phyloP scores from a whole-genome alignment of 73 alveolate genomes.

The Breviolum minutum region DNA sequence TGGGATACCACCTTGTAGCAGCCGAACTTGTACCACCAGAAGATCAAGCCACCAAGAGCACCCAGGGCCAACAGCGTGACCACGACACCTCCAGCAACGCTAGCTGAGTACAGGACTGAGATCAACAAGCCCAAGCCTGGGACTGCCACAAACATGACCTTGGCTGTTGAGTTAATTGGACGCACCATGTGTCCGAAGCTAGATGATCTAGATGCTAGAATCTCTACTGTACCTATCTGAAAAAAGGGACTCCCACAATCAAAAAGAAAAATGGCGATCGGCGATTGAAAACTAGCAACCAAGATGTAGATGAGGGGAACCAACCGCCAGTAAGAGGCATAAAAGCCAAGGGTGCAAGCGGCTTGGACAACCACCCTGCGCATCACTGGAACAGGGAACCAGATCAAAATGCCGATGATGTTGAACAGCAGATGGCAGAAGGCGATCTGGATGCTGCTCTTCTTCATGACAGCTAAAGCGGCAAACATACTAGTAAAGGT shows the following conservation, averaged over 20 bases:
- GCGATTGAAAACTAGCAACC: not conserved
- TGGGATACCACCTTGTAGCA: constrained; percentile 32
- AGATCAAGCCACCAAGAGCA: not conserved
- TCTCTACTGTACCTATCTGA: too few species aligned
- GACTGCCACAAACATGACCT: not conserved
- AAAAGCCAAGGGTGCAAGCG: constrained; percentile 39
- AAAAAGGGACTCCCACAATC: not conserved
- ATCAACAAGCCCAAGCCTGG: constrained; percentile 28
- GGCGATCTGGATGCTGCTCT: constrained; percentile 25
- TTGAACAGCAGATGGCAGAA: constrained; percentile 47
- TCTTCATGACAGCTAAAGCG: not conserved
- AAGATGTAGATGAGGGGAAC: constrained; percentile 47
- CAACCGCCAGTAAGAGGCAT: constrained; percentile 49
- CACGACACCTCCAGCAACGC: not conserved
- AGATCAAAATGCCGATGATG: constrained; percentile 19
- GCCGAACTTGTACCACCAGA: constrained; percentile 33
- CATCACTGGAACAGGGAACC: constrained; percentile 18
- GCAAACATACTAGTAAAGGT: constrained; percentile 23
- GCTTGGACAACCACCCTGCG: constrained; percentile 17
- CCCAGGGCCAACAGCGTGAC: constrained; percentile 21
- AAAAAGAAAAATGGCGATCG: not conserved
- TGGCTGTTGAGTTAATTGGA: not conserved
- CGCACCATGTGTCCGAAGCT: not conserved
- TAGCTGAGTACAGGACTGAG: not conserved
- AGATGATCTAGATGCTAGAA: too few species aligned